Evolutionary conservation across 177 flowering plant genomes (phyloP).

Genomic region (Vitis hybrid): DNA sequence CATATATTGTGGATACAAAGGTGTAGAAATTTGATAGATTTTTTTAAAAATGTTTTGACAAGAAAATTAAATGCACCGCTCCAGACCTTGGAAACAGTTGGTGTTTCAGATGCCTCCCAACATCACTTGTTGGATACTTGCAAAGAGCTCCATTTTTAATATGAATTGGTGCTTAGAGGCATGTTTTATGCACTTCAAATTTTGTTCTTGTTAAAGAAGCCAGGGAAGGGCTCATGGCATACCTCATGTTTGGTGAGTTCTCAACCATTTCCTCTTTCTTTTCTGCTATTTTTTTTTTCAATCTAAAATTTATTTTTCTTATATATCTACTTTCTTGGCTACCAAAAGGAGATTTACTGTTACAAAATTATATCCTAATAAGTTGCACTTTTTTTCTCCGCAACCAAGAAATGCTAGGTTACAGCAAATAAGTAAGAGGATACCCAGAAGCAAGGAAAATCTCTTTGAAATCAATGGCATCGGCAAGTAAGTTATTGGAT

Average conservation of each 20-base stretch:
- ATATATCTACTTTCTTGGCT: too few species aligned
- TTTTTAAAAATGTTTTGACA: too few species aligned
- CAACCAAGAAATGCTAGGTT: slow-evolving; percentile 59
- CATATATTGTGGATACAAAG: too few species aligned
- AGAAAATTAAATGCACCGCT: too few species aligned
- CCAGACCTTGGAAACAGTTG: too few species aligned
- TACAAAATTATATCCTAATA: not conserved
- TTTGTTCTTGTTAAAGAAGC: slow-evolving; percentile 61
- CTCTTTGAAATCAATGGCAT: slow-evolving; percentile 85
- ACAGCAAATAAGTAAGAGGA: slow-evolving; percentile 58
- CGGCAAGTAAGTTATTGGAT: slow-evolving; percentile 65
- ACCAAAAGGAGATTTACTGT: not conserved
- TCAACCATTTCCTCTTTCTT: not conserved
- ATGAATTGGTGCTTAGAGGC: too few species aligned
- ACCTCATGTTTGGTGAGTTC: slow-evolving; percentile 78
- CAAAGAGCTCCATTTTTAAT: too few species aligned
- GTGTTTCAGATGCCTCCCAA: too few species aligned
- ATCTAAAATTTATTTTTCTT: not conserved
- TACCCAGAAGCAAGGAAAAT: slow-evolving; percentile 84
- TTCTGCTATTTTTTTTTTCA: not conserved
- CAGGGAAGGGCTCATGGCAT: slow-evolving; percentile 63
- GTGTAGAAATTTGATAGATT: too few species aligned
- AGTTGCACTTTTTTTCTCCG: not conserved
- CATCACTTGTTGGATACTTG: too few species aligned
- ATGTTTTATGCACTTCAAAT: too few species aligned